Evolutionary conservation across 192 early-diverging fungal species (phyloP), one percentile per base, ranked within the genome.

Genomic region (Backusella australiensis): DNA sequence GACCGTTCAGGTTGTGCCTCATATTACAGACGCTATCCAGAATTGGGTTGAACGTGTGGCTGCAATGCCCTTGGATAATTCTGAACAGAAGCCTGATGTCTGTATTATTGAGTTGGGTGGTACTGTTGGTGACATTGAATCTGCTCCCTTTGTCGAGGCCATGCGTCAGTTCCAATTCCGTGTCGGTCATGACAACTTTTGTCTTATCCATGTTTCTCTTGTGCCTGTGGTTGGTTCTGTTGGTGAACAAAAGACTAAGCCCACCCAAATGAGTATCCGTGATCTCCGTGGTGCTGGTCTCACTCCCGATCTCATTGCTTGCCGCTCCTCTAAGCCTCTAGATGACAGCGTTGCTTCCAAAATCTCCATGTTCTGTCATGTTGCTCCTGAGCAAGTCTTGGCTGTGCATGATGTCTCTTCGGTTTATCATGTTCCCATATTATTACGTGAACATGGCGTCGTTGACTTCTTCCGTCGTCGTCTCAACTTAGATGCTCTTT

Each of bases 91-190:
- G 72, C 98, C 98, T 52, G 97, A 98, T 84, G 94, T 98, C 38
- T 99, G 98, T 86, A 98, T 99, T 68, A 92, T 99, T 73, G 98
- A 99, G 85, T 86, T 99, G 41, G 97, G 98, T 80, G 98, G 98
- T 68, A 98, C 97, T 56, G 96, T 99, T 17, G 98, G 98, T 78
- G 98, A 99, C 80, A 98, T 99, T 78, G 98, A 99, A 84, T 97
- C 95, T 23, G 96, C 97, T 63, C 98, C 97, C n/a, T 99, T 98
- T 78, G 92, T 98, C 74, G 98, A 99, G 86, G 98, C 98, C 34
- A 97, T 99, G 94, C 94, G 98, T 73, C 98, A 99, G 85, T 99
- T 99, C 91, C 98, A 99, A 84, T 98, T 98, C 90, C 93, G 97
- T 77, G 98, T 99, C 29, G 98, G 98, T 17, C 92, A 93, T 83